Conservation (phyloP, 257 asterid species). For the Knoxia roxburghii region DNA sequence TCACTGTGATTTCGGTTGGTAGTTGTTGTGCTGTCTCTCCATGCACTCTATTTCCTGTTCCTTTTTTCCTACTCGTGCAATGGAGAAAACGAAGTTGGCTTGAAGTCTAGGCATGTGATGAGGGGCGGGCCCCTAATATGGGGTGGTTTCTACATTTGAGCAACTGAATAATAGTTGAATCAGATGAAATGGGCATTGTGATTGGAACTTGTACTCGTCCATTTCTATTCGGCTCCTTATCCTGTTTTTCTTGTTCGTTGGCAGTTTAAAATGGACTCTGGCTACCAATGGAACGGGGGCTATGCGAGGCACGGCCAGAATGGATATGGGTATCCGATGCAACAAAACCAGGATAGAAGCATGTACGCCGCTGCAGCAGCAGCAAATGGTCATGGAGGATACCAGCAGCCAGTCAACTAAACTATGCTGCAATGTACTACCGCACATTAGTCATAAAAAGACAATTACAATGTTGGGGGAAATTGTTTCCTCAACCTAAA, state of each 20-base stretch:
- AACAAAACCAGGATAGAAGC: slow-evolving; percentile 28
- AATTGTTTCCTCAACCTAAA: slow-evolving; percentile 25
- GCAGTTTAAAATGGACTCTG: slow-evolving; percentile 60
- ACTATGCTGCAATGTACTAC: slow-evolving; percentile 13
- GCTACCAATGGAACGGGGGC: slow-evolving; percentile 57
- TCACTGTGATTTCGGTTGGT: not conserved
- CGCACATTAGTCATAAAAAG: slow-evolving; percentile 20
- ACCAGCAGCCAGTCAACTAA: slow-evolving; percentile 72
- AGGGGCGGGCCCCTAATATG: too few species aligned
- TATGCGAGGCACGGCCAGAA: slow-evolving; percentile 66
- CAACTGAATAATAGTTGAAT: not conserved
- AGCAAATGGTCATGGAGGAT: slow-evolving; percentile 62
- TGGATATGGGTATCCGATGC: slow-evolving; percentile 55
- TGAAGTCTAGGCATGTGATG: too few species aligned
- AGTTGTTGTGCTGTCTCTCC: not conserved
- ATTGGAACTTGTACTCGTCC: not conserved
- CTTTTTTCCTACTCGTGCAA: not conserved
- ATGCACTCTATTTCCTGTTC: not conserved
- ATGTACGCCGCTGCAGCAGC: slow-evolving; percentile 37
- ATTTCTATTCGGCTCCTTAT: not conserved
- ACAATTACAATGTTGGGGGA: slow-evolving; percentile 28
- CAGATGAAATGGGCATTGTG: too few species aligned
- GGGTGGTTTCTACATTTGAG: too few species aligned
- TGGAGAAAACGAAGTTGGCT: too few species aligned
- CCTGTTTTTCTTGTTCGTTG: slow-evolving; percentile 8